These are phyloP conservation scores for Gossypium anomalum DNA, from an alignment of 345 rosid species.

Conservation along the genomic window DNA sequence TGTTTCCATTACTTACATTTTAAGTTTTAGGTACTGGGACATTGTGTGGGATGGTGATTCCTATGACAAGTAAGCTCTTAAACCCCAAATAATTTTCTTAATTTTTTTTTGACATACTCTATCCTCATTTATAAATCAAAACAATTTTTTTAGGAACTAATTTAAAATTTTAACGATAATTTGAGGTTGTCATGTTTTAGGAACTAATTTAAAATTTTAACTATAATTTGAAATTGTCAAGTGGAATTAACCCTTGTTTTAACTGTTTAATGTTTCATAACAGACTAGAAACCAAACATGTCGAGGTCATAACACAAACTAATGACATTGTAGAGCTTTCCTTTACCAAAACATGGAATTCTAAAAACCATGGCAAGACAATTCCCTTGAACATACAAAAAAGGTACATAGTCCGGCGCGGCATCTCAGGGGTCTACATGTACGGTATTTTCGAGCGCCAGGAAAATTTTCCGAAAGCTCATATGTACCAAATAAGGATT, in stretches of 20 bases:
- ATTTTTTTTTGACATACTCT: too few relatives aligned
- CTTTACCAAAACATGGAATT: conserved; percentile 54
- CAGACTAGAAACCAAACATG: conserved; percentile 52
- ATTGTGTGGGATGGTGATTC: conserved; percentile 52
- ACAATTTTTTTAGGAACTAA: too few relatives aligned
- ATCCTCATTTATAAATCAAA: too few relatives aligned
- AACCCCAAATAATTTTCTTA: background rate
- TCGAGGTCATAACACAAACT: conserved; percentile 37
- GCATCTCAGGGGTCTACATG: conserved; percentile 58
- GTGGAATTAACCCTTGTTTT: background rate
- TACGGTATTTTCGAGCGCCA: conserved; percentile 68
- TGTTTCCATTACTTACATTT: too few relatives aligned
- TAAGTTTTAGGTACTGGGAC: conserved; percentile 71
- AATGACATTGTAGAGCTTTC: conserved; percentile 67
- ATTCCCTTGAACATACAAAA: conserved; percentile 81
- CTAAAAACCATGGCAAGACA: conserved; percentile 21
- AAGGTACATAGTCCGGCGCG: conserved; percentile 72
- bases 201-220: too few relatives aligned
- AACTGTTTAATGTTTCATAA: background rate
- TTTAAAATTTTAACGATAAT: too few relatives aligned
- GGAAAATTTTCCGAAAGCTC: conserved; percentile 76
- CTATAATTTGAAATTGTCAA: too few relatives aligned
- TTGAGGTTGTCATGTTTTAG: too few relatives aligned
- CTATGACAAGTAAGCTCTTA: conserved; percentile 37
- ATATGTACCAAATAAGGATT: conserved; percentile 83